Base-by-base conservation (phyloP, 2,329 filamentous ascomycete species). In the Pseudogymnoascus sp. region DNA sequence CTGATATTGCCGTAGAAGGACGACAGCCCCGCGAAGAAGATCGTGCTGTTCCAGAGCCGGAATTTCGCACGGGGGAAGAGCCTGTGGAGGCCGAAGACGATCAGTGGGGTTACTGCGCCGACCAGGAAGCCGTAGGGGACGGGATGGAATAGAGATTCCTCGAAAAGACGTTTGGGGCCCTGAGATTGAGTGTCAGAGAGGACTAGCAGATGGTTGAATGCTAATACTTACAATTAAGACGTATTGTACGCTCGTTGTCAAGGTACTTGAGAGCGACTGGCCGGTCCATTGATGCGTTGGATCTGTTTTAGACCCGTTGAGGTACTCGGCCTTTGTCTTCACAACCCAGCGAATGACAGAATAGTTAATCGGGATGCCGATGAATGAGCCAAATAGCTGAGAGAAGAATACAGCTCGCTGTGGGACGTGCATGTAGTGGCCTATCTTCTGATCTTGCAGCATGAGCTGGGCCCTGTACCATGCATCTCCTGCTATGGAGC, bases 401-500 rank as follows among this genome's bases (percentile, higher is more conserved):
- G 81, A 82, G 70, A 86, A 83, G 74, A 87, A 86, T 5, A 86
- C 79, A 0, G 80, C 76, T 11, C 81, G 79, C 1, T 84, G 84
- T 0, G 83, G 82, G 0, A 86, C 77, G 62, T 86, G 82, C 79
- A 85, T 84, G 67, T 86, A 86, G 67, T 86, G 83, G 0, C 83
- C 84, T n/a, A 86, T 84, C 68, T 86, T 84, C 69, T 83, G 81
- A 68, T 87, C 84, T 67, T 86, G 83, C 0, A 86, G 74, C 76
- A 85, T 83, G 21, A 79, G 77, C 66, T 83, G 81, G 0, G 81
- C 81, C 14, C 81, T 73, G 64, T 85, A 85, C 84, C 84, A 86
- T 2, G 83, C 82, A 62, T 86, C 82, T 11, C 84, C 84, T 1
- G 83, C 82, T 14, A 86, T 84, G 8, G 80, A 74, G 6, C 83